These are phyloP conservation scores for Globisporangium rhizosaccharum DNA, from an alignment of 352 stramenopile genomes.

Conservation along the genomic window DNA sequence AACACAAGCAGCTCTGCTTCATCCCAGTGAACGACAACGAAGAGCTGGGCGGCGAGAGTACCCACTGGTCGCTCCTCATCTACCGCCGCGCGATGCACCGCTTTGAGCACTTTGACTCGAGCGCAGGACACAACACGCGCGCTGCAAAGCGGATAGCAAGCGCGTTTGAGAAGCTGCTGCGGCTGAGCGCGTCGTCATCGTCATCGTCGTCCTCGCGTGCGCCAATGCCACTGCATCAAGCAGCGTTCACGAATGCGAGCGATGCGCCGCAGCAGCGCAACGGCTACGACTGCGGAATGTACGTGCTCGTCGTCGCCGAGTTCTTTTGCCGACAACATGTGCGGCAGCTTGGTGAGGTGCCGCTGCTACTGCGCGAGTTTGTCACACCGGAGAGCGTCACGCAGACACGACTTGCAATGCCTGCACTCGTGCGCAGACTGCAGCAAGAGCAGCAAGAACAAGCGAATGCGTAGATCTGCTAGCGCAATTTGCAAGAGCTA, in stretches of 20 bases:
- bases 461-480: no score
- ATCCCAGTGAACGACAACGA: conserved; percentile 73
- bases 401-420: conserved; percentile 40
- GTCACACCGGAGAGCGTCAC: conserved; percentile 47
- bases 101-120: conserved; percentile 77
- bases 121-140: conserved; percentile 44
- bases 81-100: conserved; percentile 18
- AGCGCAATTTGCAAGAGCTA: neutral
- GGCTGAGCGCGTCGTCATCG: conserved; percentile 1
- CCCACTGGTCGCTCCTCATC: conserved; percentile 75
- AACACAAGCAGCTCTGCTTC: conserved; percentile 35
- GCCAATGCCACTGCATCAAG: neutral
- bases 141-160: conserved; percentile 34
- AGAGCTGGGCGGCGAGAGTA: conserved; percentile 43
- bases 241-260: conserved; percentile 22
- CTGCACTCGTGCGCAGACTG: conserved; percentile 29
- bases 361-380: conserved; percentile 28
- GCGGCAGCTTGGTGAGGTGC: neutral
- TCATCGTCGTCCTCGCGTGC: no score
- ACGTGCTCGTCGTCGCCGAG: conserved; percentile 63
- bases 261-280: conserved; percentile 69
- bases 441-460: conserved; percentile 6
- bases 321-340: conserved; percentile 39
- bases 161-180: conserved; percentile 41
- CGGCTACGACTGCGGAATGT: conserved; percentile 79